Evolutionary conservation across 1,284 basidiomycete species (phyloP), one percentile per base, ranked within the genome.

Genomic region (Ceratobasidium sp.): DNA sequence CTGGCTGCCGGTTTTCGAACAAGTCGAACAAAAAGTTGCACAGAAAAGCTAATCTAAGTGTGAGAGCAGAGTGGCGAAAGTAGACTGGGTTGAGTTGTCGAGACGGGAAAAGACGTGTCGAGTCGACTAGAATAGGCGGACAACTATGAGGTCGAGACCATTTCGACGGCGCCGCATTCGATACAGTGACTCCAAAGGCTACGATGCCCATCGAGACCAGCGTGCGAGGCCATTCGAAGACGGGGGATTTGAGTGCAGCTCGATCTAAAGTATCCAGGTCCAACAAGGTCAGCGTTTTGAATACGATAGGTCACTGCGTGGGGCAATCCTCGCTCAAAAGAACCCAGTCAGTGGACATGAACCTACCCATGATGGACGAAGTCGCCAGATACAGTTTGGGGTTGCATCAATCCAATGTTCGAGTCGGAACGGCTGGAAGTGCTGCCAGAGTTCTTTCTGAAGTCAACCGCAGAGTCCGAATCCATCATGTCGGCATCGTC

Each of bases 101-200:
- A 44, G 44, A 9, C 16, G 21, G 35, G 8, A 23, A 59, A 41
- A 44, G 38, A 18, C 38, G 43, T 59, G 57, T 59, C 26, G 21
- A 43, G 57, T 21, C 11, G 30, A 23, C 55, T 59, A 41, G 57
- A 6, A 59, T 21, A 13, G 18, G 41, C 21, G 14, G 64, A 16
- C 6, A 44, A 43, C 62, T 52, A 85, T 80, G 92, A 89, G 23
- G 50, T 57, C 11, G 64, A 57, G 81, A 94, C 90, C 89, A 93
- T 93, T 77, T 91, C 91, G 80, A 94, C 92, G 73, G 92, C 89
- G 81, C 92, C 92, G 79, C 92, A 94, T 83, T 92, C 86, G 84
- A 93, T 90, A 81, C 92, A 94, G 80, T 91, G 89, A 77, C 89
- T 90, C 91, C 91, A 94, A 89, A 94, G 93, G 32, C 91, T 89